Evolutionary conservation across 176 grass and related monocot species (phyloP).

Genomic region (Carex kokanica): DNA sequence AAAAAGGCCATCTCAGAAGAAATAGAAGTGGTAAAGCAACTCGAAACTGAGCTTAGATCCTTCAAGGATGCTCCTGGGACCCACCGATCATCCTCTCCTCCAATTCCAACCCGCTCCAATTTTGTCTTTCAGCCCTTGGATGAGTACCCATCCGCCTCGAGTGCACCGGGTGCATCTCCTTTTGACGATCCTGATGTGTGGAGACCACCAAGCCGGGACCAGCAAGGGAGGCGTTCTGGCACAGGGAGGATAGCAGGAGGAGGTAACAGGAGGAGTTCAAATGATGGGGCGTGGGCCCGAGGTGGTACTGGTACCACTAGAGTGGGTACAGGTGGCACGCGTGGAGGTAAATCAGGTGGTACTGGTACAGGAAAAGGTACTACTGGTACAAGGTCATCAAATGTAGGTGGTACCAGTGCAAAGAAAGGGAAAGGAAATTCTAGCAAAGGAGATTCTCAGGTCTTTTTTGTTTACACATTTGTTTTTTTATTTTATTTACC

Average conservation of each 20-base stretch:
- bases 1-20: conserved; percentile 91
- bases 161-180: conserved; percentile 27
- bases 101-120: conserved; percentile 70
- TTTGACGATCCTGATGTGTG: conserved; percentile 99
- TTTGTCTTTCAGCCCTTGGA: conserved; percentile 96
- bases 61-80: conserved; percentile 78
- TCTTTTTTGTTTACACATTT: conserved; percentile 19
- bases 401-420: conserved; percentile 40
- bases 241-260: conserved; percentile 34
- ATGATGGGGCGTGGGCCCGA: conserved; percentile 80
- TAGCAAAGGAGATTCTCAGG: conserved; percentile 72
- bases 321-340: conserved; percentile 35
- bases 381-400: background rate
- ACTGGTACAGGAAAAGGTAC: background rate
- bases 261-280: conserved; percentile 9
- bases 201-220: conserved; percentile 74
- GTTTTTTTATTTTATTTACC: background rate
- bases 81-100: conserved; percentile 63
- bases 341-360: background rate
- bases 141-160: conserved; percentile 81
- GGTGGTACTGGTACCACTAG: conserved; percentile 46
- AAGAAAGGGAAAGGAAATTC: conserved; percentile 91
- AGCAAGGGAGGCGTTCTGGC: conserved; percentile 55
- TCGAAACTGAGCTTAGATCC: conserved; percentile 74
- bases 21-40: conserved; percentile 87